Percentiles rank a stretch among this genome's conserved stretches.
These are phyloP conservation scores for Melastoma malabathricum DNA, from an alignment of 345 rosid genomes.

Conservation along the genomic window DNA sequence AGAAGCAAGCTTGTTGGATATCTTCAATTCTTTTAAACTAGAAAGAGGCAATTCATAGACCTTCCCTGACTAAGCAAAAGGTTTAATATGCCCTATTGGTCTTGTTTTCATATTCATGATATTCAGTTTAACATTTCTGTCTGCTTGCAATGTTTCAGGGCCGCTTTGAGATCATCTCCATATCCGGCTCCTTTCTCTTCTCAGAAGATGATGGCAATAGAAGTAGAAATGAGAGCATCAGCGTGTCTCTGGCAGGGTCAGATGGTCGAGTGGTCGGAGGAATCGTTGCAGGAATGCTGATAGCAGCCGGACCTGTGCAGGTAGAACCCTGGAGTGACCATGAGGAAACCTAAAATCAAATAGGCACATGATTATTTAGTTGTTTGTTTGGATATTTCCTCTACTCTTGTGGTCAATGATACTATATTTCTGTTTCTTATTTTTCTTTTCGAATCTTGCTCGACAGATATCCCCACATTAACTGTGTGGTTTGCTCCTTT, in stretches of 20 bases:
- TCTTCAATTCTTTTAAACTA: too few species aligned
- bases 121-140: not conserved
- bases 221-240: conserved; percentile 39
- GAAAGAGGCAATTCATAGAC: too few species aligned
- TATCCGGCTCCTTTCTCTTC: conserved; percentile 57
- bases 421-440: too few species aligned
- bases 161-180: conserved; percentile 62
- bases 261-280: conserved; percentile 81
- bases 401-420: too few species aligned
- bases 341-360: too few species aligned
- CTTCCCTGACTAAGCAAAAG: too few species aligned
- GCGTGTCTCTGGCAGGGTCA: conserved; percentile 60
- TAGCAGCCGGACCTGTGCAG: conserved; percentile 83
- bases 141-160: conserved; percentile 40
- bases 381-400: too few species aligned
- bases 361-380: too few species aligned
- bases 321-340: conserved; percentile 17
- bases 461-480: not conserved
- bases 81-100: too few species aligned
- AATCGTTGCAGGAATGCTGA: conserved; percentile 52
- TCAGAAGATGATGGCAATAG: conserved; percentile 36
- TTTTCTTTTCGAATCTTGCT: not conserved
- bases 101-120: too few species aligned
- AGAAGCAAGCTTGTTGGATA: too few species aligned
- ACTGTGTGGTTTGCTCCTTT: not conserved